Evolutionary conservation across 1,139 yeast genomes (phyloP).

Genomic region (Pichia sp.): DNA sequence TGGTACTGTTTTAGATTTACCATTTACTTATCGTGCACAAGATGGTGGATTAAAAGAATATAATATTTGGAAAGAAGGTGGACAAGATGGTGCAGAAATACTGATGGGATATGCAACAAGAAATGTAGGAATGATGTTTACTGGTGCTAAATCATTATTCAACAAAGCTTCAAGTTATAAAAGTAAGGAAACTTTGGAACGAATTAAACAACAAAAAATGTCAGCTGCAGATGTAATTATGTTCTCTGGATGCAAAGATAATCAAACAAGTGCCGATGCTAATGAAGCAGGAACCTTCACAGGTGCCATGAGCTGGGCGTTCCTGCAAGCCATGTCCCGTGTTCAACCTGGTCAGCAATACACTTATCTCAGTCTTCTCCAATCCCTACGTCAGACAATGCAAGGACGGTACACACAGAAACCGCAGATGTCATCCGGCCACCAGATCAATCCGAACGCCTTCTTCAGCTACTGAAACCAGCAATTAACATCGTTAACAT

Average conservation of each 20-base stretch:
- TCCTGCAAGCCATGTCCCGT: conserved; percentile 60
- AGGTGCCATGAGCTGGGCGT: conserved; percentile 95
- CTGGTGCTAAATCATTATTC: conserved; percentile 45
- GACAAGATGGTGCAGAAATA: conserved; percentile 66
- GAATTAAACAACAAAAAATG: conserved; percentile 52
- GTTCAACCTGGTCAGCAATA: conserved; percentile 51
- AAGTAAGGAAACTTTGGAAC: conserved; percentile 33
- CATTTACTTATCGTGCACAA: conserved; percentile 83
- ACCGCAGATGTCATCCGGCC: conserved; percentile 82
- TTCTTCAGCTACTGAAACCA: conserved; percentile 35
- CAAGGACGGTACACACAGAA: conserved; percentile 72
- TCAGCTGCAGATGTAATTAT: conserved; percentile 86
- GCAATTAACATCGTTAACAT: too few species aligned
- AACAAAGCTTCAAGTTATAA: conserved; percentile 34
- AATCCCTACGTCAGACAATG: conserved; percentile 71
- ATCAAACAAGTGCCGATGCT: conserved; percentile 80
- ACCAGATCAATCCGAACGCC: conserved; percentile 75
- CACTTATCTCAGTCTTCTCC: conserved; percentile 68
- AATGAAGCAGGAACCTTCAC: conserved; percentile 70
- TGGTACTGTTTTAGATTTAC: conserved; percentile 85
- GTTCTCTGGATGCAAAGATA: conserved; percentile 87
- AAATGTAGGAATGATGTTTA: conserved; percentile 52
- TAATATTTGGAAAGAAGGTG: conserved; percentile 78
- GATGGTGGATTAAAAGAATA: conserved; percentile 84
- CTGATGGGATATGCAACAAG: conserved; percentile 70